Evolutionary conservation across 1,284 basidiomycete genomes (phyloP).

Genomic region (Ceratobasidium sp.): DNA sequence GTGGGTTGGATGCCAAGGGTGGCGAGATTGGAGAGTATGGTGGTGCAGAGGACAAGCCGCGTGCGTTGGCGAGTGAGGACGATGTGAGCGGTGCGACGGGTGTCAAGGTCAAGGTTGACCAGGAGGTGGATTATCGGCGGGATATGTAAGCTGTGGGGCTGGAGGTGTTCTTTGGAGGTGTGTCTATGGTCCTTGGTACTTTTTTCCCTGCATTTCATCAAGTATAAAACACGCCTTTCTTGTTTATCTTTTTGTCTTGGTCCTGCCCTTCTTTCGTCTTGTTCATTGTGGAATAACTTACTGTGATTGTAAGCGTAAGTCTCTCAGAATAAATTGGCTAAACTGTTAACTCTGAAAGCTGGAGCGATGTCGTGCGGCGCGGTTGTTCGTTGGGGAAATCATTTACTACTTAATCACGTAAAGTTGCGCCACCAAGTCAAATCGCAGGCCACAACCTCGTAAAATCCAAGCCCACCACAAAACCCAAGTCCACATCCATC

Average conservation of each 20-base stretch:
- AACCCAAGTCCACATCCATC: no score
- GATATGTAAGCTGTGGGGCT: constrained; percentile 19
- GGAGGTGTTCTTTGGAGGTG: neutral
- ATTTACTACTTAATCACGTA: no score
- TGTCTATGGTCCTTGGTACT: neutral
- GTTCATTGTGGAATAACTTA: constrained; percentile 11
- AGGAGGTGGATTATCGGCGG: constrained; percentile 42
- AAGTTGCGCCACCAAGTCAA: no score
- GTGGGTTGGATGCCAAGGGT: constrained; percentile 38
- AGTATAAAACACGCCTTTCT: constrained; percentile 1
- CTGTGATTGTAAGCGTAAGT: constrained; percentile 17
- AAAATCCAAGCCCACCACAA: no score
- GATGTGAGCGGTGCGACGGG: constrained; percentile 32
- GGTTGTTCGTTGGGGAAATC: neutral
- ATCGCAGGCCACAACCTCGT: no score
- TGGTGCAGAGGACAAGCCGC: constrained; percentile 3
- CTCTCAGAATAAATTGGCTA: constrained; percentile 3
- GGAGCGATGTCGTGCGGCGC: neutral
- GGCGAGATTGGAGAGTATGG: constrained; percentile 40
- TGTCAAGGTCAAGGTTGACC: constrained; percentile 49
- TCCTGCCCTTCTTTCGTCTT: neutral
- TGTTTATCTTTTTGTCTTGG: neutral
- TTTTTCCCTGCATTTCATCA: constrained; percentile 2
- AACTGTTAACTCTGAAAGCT: neutral
- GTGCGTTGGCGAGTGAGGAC: constrained; percentile 27